Evolutionary conservation across 2,329 filamentous ascomycete species (phyloP).

Genomic region (Cercospora sp.): DNA sequence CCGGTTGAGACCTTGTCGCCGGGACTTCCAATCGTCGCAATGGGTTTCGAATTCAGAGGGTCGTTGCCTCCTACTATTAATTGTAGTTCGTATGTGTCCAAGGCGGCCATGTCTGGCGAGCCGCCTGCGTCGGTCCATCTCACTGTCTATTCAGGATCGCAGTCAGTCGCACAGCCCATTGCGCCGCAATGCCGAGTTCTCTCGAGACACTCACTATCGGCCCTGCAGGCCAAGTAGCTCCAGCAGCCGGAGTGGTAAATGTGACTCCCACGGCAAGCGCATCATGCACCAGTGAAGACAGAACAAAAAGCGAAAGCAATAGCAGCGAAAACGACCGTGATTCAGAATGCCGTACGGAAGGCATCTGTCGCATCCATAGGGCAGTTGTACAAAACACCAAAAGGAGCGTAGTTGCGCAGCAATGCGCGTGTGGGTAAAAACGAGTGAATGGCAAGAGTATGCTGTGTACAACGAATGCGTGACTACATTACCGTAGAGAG

Average conservation of each 20-base stretch:
- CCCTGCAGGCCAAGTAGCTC: constrained; percentile 25
- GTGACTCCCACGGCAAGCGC: constrained; percentile 20
- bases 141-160: constrained; percentile 7
- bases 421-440: background rate
- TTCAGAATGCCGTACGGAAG: constrained; percentile 9
- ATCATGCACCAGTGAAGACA: constrained; percentile 20
- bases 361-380: constrained; percentile 13
- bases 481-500: background rate
- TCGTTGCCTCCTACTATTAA: constrained; percentile 28
- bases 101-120: constrained; percentile 18
- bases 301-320: constrained; percentile 8
- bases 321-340: constrained; percentile 13
- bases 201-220: constrained; percentile 10
- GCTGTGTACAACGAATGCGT: background rate
- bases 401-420: background rate
- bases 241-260: constrained; percentile 23
- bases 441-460: background rate
- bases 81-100: constrained; percentile 23
- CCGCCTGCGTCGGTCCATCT: constrained; percentile 28
- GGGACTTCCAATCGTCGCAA: constrained; percentile 23
- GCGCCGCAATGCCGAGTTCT: background rate
- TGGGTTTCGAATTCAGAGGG: constrained; percentile 20
- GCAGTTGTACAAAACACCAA: background rate
- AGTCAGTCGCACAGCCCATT: background rate
- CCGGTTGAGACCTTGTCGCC: constrained; percentile 18